Percentiles rank a stretch among this genome's conserved stretches.
Conservation (phyloP, 2,329 filamentous ascomycete genomes). For the Zymoseptoria ardabiliae region DNA sequence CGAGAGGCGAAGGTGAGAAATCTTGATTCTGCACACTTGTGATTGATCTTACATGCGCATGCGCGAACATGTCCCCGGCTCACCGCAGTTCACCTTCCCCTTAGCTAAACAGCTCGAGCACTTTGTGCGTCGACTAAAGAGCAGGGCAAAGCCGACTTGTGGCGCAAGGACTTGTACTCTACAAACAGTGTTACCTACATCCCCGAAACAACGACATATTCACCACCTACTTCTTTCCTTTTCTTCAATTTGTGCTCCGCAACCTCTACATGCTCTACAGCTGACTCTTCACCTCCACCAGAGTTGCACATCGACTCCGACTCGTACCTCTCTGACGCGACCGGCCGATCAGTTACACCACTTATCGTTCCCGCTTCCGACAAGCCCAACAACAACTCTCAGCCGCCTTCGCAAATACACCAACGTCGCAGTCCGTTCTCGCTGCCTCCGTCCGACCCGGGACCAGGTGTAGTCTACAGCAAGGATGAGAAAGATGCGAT, state of each 20-base stretch:
- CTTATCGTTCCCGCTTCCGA: slow-evolving; percentile 19
- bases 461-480: slow-evolving; percentile 4
- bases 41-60: background rate
- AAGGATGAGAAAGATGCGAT: slow-evolving; percentile 37
- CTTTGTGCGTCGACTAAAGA: background rate
- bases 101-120: background rate
- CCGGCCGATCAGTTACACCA: slow-evolving; percentile 43
- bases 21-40: background rate
- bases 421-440: slow-evolving; percentile 1
- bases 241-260: background rate
- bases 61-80: background rate
- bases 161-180: background rate
- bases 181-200: background rate
- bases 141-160: background rate
- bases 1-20: slow-evolving; percentile 35
- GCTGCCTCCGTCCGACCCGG: slow-evolving; percentile 3
- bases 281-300: slow-evolving; percentile 3
- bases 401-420: background rate
- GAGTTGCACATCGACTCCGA: slow-evolving; percentile 35
- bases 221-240: background rate
- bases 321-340: slow-evolving; percentile 41
- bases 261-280: background rate
- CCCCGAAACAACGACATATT: background rate
- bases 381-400: slow-evolving; percentile 2
- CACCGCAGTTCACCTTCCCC: background rate